phyloP scores from a whole-genome alignment of 768 basidiomycete genomes.

The Lactarius indigo region DNA sequence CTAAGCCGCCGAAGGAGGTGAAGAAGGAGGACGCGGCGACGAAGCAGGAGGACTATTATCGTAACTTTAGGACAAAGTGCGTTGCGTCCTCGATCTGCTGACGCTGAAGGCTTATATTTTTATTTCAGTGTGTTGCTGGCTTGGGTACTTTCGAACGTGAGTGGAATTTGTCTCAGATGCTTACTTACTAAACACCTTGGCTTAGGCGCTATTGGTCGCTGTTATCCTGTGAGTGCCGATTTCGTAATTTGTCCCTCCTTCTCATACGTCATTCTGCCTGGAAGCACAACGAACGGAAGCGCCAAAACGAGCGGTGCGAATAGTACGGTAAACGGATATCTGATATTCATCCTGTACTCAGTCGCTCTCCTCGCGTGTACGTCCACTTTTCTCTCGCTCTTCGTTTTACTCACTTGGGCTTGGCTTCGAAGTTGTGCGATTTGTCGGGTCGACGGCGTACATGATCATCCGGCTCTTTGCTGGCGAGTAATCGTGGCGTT shows the following conservation, averaged over 20 bases:
- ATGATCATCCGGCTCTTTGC: slow-evolving; percentile 85
- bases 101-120: slow-evolving; percentile 22
- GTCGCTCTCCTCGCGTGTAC: slow-evolving; percentile 84
- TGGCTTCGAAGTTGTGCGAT: slow-evolving; percentile 63
- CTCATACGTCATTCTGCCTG: slow-evolving; percentile 3
- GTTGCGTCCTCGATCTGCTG: slow-evolving; percentile 19
- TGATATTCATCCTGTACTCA: slow-evolving; percentile 85
- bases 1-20: slow-evolving; percentile 74
- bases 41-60: slow-evolving; percentile 82
- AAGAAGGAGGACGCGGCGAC: slow-evolving; percentile 57
- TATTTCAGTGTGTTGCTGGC: slow-evolving; percentile 62
- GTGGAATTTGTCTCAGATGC: slow-evolving; percentile 28
- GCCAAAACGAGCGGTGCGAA: slow-evolving; percentile 46
- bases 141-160: slow-evolving; percentile 86
- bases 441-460: slow-evolving; percentile 77
- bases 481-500: slow-evolving; percentile 56
- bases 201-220: slow-evolving; percentile 67
- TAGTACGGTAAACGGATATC: slow-evolving; percentile 73
- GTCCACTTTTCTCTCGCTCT: slow-evolving; percentile 33
- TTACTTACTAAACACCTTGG: not conserved
- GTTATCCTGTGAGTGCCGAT: slow-evolving; percentile 56
- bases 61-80: slow-evolving; percentile 84
- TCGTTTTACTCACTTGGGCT: slow-evolving; percentile 19
- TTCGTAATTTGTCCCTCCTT: not conserved
- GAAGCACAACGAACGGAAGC: slow-evolving; percentile 47